These are phyloP conservation scores for Candida oleophila DNA, from an alignment of 805 yeast species.

Conservation along the genomic window DNA sequence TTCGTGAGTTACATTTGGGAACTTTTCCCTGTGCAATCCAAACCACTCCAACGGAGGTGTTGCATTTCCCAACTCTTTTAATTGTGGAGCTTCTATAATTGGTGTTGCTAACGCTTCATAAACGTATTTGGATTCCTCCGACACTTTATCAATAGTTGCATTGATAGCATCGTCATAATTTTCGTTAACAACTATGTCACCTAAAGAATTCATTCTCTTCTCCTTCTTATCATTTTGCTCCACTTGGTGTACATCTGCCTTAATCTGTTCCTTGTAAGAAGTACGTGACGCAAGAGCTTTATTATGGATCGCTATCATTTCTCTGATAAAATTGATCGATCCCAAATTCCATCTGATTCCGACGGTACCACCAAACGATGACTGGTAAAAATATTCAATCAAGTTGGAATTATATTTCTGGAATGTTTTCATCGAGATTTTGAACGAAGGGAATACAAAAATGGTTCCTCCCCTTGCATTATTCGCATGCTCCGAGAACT, in stretches of 20 bases:
- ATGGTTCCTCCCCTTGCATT: slow-evolving; percentile 77
- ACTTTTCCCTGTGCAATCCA: slow-evolving; percentile 82
- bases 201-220: slow-evolving; percentile 9
- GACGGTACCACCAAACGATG: slow-evolving; percentile 85
- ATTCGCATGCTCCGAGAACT: slow-evolving; percentile 54
- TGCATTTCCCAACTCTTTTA: slow-evolving; percentile 91
- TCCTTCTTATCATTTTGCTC: slow-evolving; percentile 31
- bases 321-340: slow-evolving; percentile 82
- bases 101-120: slow-evolving; percentile 75
- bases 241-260: slow-evolving; percentile 27
- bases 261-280: slow-evolving; percentile 25
- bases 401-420: slow-evolving; percentile 51
- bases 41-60: slow-evolving; percentile 99
- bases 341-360: slow-evolving; percentile 95
- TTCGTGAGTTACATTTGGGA: slow-evolving; percentile 88
- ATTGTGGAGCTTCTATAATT: slow-evolving; percentile 81
- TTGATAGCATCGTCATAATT: slow-evolving; percentile 37
- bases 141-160: slow-evolving; percentile 36
- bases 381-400: slow-evolving; percentile 66
- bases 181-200: slow-evolving; percentile 13
- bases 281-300: slow-evolving; percentile 65
- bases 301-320: slow-evolving; percentile 87
- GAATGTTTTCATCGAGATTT: slow-evolving; percentile 72
- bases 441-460: slow-evolving; percentile 74
- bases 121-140: slow-evolving; percentile 40